Evolutionary conservation across 768 basidiomycete genomes (phyloP).

Genomic region (Lentinula lateritia): DNA sequence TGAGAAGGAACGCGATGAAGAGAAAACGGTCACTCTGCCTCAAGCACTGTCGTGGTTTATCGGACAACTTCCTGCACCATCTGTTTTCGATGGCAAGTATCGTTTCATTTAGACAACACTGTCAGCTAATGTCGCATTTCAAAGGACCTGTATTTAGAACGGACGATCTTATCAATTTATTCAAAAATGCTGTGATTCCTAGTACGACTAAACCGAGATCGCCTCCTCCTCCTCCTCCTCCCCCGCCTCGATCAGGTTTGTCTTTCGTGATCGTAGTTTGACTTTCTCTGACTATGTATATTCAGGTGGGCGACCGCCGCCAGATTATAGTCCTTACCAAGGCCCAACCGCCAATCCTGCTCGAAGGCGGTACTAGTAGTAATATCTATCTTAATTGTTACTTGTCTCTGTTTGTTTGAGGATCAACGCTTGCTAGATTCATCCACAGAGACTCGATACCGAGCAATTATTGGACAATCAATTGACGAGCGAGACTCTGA

Average conservation of each 20-base stretch:
- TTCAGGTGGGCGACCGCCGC: constrained; percentile 67
- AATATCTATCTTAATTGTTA: neutral
- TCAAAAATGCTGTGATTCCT: constrained; percentile 78
- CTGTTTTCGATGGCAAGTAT: constrained; percentile 73
- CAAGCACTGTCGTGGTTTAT: constrained; percentile 64
- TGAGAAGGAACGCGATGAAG: constrained; percentile 33
- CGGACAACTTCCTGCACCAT: constrained; percentile 65
- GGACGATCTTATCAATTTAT: constrained; percentile 84
- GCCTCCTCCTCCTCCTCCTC: constrained; percentile 54
- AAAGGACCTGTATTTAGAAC: constrained; percentile 85
- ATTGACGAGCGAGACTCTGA: neutral
- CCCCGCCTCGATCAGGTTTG: constrained; percentile 48
- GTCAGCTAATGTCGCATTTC: constrained; percentile 1
- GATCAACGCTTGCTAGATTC: neutral
- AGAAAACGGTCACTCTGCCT: constrained; percentile 36
- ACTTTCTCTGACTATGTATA: constrained; percentile 2
- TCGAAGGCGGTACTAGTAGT: constrained; percentile 17
- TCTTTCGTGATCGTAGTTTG: constrained; percentile 5
- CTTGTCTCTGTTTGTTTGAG: neutral
- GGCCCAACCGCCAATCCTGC: constrained; percentile 50
- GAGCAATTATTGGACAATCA: neutral
- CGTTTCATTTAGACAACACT: constrained; percentile 8
- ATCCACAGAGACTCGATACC: neutral
- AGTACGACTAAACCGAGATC: constrained; percentile 50
- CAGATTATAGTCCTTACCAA: constrained; percentile 83